phyloP scores from a whole-genome alignment of 2,329 filamentous ascomycete genomes.

The Fulvia fulva region DNA sequence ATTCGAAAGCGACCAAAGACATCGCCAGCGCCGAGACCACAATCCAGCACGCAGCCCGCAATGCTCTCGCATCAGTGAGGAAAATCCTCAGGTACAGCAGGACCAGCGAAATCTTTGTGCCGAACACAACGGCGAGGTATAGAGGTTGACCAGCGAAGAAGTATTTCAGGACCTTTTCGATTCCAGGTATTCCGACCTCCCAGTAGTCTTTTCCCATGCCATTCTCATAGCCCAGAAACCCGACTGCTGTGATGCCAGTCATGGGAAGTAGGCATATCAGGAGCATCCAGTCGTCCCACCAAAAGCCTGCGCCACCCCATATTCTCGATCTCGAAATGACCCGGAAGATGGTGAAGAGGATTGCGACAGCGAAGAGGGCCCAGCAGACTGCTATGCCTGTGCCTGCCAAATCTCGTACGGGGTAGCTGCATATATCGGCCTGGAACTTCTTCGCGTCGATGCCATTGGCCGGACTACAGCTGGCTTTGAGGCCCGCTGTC shows the following conservation, averaged over 20 bases:
- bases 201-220: slow-evolving; percentile 8
- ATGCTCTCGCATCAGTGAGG: neutral
- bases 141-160: slow-evolving; percentile 7
- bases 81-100: slow-evolving; percentile 9
- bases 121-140: slow-evolving; percentile 3
- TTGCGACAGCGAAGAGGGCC: slow-evolving; percentile 7
- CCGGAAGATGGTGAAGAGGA: slow-evolving; percentile 2
- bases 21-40: neutral
- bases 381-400: neutral
- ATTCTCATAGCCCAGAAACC: neutral
- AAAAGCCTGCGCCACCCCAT: slow-evolving; percentile 8
- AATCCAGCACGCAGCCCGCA: neutral
- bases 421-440: slow-evolving; percentile 4
- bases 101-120: slow-evolving; percentile 8
- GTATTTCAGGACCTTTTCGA: neutral
- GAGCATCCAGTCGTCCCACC: slow-evolving; percentile 8
- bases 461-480: neutral
- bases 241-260: slow-evolving; percentile 5
- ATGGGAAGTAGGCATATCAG: slow-evolving; percentile 1
- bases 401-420: neutral
- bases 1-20: slow-evolving; percentile 1
- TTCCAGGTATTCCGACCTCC: slow-evolving; percentile 4
- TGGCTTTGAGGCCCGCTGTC: neutral
- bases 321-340: neutral
- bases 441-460: slow-evolving; percentile 8